Conservation (phyloP, 345 rosid species). For the Pistacia atlantica region DNA sequence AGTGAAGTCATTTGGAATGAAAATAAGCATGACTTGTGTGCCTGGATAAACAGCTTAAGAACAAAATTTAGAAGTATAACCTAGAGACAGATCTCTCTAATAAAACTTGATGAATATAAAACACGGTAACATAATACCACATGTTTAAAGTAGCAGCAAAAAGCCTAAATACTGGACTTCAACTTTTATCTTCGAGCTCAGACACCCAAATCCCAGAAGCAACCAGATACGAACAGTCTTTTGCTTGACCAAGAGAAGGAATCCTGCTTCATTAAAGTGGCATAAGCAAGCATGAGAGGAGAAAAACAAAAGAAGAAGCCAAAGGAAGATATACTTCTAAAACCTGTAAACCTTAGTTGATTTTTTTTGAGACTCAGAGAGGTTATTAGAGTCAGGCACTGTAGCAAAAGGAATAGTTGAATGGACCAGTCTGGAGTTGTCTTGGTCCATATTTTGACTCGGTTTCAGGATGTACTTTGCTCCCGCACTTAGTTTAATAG, state of each 20-base stretch:
- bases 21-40: background rate
- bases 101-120: background rate
- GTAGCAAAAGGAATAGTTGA: constrained; percentile 35
- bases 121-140: background rate
- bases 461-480: constrained; percentile 51
- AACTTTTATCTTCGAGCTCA: background rate
- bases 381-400: constrained; percentile 14
- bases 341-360: constrained; percentile 38
- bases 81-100: background rate
- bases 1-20: background rate
- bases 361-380: constrained; percentile 36
- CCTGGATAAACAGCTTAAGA: background rate
- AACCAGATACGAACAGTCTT: background rate
- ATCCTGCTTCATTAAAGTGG: constrained; percentile 4
- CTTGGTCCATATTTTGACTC: constrained; percentile 19
- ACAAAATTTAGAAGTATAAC: background rate
- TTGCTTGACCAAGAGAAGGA: background rate
- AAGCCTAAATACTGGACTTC: background rate
- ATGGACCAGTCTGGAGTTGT: constrained; percentile 38
- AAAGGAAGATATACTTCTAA: constrained; percentile 16
- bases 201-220: constrained; percentile 4
- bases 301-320: background rate
- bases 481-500: constrained; percentile 48
- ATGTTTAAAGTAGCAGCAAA: background rate
- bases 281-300: background rate